A percentile compares a stretch with the other conserved stretches of the same genome.
Evolutionary conservation across 2,329 filamentous ascomycete genomes (phyloP).

Genomic region (Ophiostoma piceae): DNA sequence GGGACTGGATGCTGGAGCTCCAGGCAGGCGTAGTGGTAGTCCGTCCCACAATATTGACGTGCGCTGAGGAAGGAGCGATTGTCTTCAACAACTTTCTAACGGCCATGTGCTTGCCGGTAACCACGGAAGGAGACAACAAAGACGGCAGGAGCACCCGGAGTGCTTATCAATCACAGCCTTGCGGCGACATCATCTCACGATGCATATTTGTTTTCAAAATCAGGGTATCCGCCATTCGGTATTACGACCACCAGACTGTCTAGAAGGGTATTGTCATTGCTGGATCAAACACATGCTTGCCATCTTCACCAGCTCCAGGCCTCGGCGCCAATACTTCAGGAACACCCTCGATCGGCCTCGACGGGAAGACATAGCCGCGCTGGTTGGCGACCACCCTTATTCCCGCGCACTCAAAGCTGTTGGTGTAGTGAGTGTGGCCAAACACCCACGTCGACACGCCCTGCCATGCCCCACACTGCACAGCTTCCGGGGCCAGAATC

Average conservation of each 20-base stretch:
- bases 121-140: neutral
- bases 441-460: slow-evolving; percentile 41
- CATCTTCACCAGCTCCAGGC: neutral
- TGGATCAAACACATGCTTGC: neutral
- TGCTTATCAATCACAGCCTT: neutral
- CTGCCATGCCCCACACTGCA: slow-evolving; percentile 29
- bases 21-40: neutral
- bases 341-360: neutral
- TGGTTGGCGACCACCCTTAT: slow-evolving; percentile 42
- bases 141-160: neutral
- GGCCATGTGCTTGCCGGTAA: no score
- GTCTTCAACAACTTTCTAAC: neutral
- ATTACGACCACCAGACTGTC: neutral
- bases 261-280: neutral
- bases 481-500: slow-evolving; percentile 25
- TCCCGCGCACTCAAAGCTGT: slow-evolving; percentile 32
- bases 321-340: neutral
- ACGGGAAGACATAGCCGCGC: slow-evolving; percentile 29
- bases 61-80: slow-evolving; percentile 6
- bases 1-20: slow-evolving; percentile 1
- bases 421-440: slow-evolving; percentile 47
- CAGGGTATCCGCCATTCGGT: neutral
- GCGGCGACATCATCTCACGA: neutral
- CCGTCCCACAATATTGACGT: slow-evolving; percentile 1
- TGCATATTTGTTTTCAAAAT: neutral